Percentiles rank a stretch among this genome's conserved stretches.
These are phyloP conservation scores for Helotiales sp. DNA, from an alignment of 2,329 filamentous ascomycete species.

Conservation along the genomic window DNA sequence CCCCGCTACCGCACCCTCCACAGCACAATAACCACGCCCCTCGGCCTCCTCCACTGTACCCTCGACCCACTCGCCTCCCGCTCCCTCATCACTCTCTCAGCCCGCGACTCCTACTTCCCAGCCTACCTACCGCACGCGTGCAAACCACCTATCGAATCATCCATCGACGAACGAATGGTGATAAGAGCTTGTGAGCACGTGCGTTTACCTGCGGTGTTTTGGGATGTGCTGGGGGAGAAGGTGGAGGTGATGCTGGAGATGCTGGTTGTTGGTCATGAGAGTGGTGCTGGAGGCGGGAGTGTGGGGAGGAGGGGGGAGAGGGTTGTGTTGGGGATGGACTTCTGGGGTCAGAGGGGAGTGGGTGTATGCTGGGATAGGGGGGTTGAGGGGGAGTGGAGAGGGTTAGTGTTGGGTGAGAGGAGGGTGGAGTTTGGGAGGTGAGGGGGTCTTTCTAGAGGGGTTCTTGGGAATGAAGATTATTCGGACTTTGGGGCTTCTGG, in stretches of 20 bases:
- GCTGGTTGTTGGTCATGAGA: not conserved
- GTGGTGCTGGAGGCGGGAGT: no score
- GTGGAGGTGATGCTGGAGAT: not conserved
- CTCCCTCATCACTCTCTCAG: conserved; percentile 3
- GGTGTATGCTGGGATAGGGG: not conserved
- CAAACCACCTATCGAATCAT: not conserved
- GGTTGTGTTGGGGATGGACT: conserved; percentile 11
- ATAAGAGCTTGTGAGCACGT: conserved; percentile 1
- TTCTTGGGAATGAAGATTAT: no score
- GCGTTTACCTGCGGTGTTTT: not conserved
- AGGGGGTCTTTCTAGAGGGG: not conserved
- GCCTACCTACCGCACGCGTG: not conserved
- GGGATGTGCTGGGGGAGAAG: not conserved
- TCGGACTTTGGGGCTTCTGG: no score
- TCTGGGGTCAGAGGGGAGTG: not conserved
- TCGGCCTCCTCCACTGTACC: not conserved
- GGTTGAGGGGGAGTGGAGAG: not conserved
- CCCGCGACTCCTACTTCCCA: not conserved
- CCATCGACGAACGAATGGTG: not conserved
- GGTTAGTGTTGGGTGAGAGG: not conserved
- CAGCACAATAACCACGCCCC: not conserved
- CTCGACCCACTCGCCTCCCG: conserved; percentile 16
- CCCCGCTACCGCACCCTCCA: not conserved
- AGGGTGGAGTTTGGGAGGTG: not conserved
- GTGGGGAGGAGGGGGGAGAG: not conserved